A percentile compares a stretch with the other conserved stretches of the same genome.
These are phyloP conservation scores for Plantago elongata DNA, from an alignment of 257 asterid species.

Conservation along the genomic window DNA sequence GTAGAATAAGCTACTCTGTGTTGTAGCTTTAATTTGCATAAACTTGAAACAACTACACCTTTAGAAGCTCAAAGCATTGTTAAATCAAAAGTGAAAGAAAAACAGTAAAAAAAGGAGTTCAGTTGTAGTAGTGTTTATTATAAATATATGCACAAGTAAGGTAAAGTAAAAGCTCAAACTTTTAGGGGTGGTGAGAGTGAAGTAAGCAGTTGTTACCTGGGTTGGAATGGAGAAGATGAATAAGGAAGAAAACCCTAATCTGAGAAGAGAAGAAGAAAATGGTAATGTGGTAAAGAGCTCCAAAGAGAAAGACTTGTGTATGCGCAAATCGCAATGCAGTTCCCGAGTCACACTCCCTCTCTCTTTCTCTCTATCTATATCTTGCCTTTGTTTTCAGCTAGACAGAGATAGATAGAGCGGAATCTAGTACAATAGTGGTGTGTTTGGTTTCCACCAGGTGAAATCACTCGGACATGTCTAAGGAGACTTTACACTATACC, in stretches of 20 bases:
- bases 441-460: constrained; percentile 4
- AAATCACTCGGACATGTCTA: too few relatives aligned
- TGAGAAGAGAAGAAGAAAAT: background rate
- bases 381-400: constrained; percentile 6
- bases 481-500: too few relatives aligned
- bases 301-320: background rate
- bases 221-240: background rate
- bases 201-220: too few relatives aligned
- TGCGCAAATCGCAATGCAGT: constrained; percentile 27
- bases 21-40: background rate
- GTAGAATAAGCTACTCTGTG: background rate
- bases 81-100: background rate
- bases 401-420: background rate
- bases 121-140: too few relatives aligned
- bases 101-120: too few relatives aligned
- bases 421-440: background rate
- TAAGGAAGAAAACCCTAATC: constrained; percentile 14
- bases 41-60: constrained; percentile 3
- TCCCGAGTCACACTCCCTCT: constrained; percentile 28
- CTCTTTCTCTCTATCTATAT: constrained; percentile 6
- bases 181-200: too few relatives aligned
- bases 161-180: too few relatives aligned
- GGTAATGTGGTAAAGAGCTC: constrained; percentile 9
- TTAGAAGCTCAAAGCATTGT: background rate
- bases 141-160: too few relatives aligned